Conservation (phyloP, 768 basidiomycete species). For the Fomitopsis pulvina region DNA sequence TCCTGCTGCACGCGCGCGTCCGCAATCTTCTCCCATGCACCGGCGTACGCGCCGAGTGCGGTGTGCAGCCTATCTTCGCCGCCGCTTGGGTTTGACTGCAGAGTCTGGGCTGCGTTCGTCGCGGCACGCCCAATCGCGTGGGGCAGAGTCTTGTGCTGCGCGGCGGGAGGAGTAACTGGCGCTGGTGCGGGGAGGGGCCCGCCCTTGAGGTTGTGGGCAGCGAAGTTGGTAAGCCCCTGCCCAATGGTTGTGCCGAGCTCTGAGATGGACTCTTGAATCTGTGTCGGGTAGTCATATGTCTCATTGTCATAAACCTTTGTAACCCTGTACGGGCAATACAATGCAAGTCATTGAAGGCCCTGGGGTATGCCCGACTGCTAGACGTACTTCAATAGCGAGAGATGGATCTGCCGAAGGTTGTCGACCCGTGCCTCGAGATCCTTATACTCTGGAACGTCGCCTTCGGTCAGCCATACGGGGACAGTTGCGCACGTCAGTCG, state of each 20-base stretch:
- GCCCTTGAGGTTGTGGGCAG: conserved; percentile 82
- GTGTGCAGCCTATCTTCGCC: conserved; percentile 65
- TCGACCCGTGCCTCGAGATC: conserved; percentile 95
- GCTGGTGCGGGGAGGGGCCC: conserved; percentile 78
- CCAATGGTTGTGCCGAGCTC: conserved; percentile 69
- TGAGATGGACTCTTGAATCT: conserved; percentile 76
- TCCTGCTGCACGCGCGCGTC: conserved; percentile 79
- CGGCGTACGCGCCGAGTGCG: conserved; percentile 72
- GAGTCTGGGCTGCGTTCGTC: conserved; percentile 43
- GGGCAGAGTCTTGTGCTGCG: conserved; percentile 92
- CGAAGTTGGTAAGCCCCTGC: conserved; percentile 74
- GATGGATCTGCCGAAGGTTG: conserved; percentile 75
- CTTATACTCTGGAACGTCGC: conserved; percentile 94
- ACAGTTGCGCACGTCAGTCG: not conserved
- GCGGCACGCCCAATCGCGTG: conserved; percentile 89
- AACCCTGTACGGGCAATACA: conserved; percentile 44
- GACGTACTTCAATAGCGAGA: conserved; percentile 71
- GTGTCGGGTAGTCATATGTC: conserved; percentile 84
- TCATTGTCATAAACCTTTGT: conserved; percentile 86
- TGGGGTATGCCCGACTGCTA: not conserved
- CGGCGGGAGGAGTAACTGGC: conserved; percentile 45
- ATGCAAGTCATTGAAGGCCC: conserved; percentile 2
- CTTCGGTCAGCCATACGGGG: too few species aligned
- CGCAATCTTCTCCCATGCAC: conserved; percentile 80
- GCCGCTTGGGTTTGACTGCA: conserved; percentile 38